A percentile compares a stretch with the other conserved stretches of the same genome.
Conservation (phyloP, 805 yeast species). For the Suhomyces faveliae region DNA sequence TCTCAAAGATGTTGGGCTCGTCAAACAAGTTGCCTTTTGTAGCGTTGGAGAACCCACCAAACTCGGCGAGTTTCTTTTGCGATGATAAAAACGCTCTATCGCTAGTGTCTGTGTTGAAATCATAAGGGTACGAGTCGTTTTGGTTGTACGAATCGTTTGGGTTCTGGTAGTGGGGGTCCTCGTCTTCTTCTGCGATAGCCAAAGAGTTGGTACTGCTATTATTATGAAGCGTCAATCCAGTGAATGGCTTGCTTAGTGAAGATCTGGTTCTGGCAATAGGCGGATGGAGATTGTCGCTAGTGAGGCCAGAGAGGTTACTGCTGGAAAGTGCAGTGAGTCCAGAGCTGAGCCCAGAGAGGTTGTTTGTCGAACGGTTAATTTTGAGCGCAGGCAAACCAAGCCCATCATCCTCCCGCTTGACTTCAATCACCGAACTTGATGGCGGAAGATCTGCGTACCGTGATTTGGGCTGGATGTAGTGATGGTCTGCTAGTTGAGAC, state of each 20-base stretch:
- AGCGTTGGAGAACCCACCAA: slow-evolving; percentile 71
- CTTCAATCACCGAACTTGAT: slow-evolving; percentile 31
- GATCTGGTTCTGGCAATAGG: slow-evolving; percentile 15
- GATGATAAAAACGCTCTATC: slow-evolving; percentile 1
- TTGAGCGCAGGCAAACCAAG: slow-evolving; percentile 36
- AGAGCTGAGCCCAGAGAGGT: slow-evolving; percentile 16
- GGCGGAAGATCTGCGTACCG: slow-evolving; percentile 28
- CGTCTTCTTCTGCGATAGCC: slow-evolving; percentile 32
- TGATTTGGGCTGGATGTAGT: slow-evolving; percentile 47
- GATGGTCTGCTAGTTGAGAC: slow-evolving; percentile 21
- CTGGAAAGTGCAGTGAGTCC: slow-evolving; percentile 4
- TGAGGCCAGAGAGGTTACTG: slow-evolving; percentile 12
- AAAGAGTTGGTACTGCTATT: slow-evolving; percentile 31
- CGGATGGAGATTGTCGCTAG: slow-evolving; percentile 7
- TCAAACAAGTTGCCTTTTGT: slow-evolving; percentile 40
- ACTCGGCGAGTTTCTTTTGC: slow-evolving; percentile 50
- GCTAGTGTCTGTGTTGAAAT: slow-evolving; percentile 8
- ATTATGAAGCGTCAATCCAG: slow-evolving; percentile 20
- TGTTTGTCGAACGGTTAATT: slow-evolving; percentile 31
- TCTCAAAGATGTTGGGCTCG: slow-evolving; percentile 48
- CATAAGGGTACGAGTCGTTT: not conserved
- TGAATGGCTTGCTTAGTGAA: slow-evolving; percentile 15
- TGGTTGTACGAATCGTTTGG: not conserved
- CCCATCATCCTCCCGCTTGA: slow-evolving; percentile 29
- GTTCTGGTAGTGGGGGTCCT: slow-evolving; percentile 8